These are phyloP conservation scores for Euphorbia pulcherrima DNA, from an alignment of 345 rosid genomes.

Conservation along the genomic window DNA sequence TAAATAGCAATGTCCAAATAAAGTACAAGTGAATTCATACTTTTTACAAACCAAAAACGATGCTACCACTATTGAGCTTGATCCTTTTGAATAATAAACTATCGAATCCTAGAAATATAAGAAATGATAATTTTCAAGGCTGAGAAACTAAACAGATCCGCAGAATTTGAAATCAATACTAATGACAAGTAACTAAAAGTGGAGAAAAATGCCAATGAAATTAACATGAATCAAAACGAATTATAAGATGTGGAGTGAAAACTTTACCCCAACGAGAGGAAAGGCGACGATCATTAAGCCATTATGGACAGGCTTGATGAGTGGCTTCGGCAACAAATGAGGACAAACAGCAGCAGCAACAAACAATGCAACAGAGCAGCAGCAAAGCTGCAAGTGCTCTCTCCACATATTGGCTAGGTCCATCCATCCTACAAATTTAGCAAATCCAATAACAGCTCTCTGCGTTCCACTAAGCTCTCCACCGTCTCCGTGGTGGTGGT, in stretches of 20 bases:
- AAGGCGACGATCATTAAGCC: conserved; percentile 63
- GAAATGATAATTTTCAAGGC: neutral
- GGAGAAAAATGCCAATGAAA: neutral
- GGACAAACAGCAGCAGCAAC: conserved; percentile 76
- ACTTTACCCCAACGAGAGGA: conserved; percentile 84
- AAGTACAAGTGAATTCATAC: no score
- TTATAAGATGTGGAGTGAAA: conserved; percentile 2
- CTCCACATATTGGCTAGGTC: conserved; percentile 71
- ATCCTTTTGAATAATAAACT: no score
- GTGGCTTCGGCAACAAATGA: conserved; percentile 53
- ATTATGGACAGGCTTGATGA: conserved; percentile 58
- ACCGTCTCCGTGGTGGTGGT: conserved; percentile 35
- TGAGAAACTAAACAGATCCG: neutral
- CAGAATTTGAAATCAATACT: neutral
- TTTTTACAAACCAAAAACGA: no score
- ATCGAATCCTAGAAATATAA: no score
- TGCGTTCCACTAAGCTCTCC: conserved; percentile 46
- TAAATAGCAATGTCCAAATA: no score
- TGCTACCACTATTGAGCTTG: no score
- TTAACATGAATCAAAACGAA: neutral
- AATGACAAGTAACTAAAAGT: neutral
- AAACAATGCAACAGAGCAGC: conserved; percentile 71
- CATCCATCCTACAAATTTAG: conserved; percentile 66
- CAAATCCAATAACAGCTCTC: conserved; percentile 49
- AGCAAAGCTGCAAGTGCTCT: conserved; percentile 78